phyloP scores from a whole-genome alignment of 140 eudicot species.

The Cichorium intybus region DNA sequence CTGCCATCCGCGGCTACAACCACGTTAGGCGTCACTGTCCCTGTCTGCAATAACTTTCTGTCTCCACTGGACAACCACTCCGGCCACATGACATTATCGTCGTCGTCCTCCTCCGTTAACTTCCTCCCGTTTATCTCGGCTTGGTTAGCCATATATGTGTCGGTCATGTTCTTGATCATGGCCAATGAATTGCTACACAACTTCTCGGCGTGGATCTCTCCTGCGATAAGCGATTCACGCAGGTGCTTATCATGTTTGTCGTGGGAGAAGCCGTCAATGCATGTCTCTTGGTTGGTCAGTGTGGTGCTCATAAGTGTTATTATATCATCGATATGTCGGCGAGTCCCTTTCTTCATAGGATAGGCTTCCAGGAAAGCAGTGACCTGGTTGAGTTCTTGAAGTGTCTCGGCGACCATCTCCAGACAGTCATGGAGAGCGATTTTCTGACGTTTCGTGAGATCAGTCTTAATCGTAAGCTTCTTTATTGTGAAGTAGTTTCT shows the following conservation, averaged over 20 bases:
- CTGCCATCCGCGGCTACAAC: slow-evolving; percentile 55
- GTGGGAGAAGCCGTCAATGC: slow-evolving; percentile 83
- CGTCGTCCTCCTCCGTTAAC: slow-evolving; percentile 7
- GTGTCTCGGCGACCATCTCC: slow-evolving; percentile 61
- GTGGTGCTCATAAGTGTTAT: slow-evolving; percentile 64
- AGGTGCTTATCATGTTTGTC: slow-evolving; percentile 40
- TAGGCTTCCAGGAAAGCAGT: slow-evolving; percentile 33
- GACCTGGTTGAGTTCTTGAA: slow-evolving; percentile 51
- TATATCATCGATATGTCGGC: slow-evolving; percentile 51
- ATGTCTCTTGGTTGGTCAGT: slow-evolving; percentile 74
- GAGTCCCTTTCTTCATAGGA: slow-evolving; percentile 37
- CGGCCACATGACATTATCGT: slow-evolving; percentile 46
- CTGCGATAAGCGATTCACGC: slow-evolving; percentile 37
- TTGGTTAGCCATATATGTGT: slow-evolving; percentile 41
- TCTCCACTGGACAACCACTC: slow-evolving; percentile 79
- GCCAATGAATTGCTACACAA: slow-evolving; percentile 78
- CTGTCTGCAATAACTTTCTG: slow-evolving; percentile 59
- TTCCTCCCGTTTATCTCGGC: slow-evolving; percentile 32
- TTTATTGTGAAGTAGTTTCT: slow-evolving; percentile 47
- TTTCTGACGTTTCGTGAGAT: slow-evolving; percentile 56
- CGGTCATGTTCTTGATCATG: slow-evolving; percentile 72
- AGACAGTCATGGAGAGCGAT: slow-evolving; percentile 71
- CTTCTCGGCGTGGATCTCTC: slow-evolving; percentile 55
- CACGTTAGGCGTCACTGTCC: slow-evolving; percentile 53
- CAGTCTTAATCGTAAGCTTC: slow-evolving; percentile 23